These are phyloP conservation scores for Cucurbita argyrosperma DNA, from an alignment of 306 rosid genomes.

Conservation along the genomic window DNA sequence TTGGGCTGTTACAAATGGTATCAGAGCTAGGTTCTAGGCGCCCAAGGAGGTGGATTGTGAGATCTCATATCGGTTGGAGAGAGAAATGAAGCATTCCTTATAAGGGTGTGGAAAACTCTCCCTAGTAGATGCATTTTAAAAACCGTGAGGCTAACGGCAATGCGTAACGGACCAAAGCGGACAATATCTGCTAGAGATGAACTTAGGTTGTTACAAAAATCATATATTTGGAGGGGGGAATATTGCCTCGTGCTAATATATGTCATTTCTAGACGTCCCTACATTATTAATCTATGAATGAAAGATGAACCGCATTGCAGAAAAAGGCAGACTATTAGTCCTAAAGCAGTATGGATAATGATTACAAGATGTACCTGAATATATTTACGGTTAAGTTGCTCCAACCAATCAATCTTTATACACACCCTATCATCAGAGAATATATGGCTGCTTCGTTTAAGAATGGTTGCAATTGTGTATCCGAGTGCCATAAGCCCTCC, in stretches of 20 bases:
- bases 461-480: slow-evolving; percentile 83
- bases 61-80: no score
- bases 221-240: not conserved
- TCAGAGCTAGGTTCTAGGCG: no score
- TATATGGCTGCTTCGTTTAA: slow-evolving; percentile 86
- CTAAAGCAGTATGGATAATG: not conserved
- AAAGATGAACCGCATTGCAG: not conserved
- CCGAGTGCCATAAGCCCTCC: slow-evolving; percentile 99
- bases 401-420: slow-evolving; percentile 85
- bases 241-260: not conserved
- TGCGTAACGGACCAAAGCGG: no score
- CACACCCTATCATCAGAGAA: slow-evolving; percentile 63
- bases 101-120: no score
- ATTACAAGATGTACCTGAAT: slow-evolving; percentile 51
- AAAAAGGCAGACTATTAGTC: not conserved
- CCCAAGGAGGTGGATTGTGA: no score
- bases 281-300: not conserved
- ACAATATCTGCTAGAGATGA: no score
- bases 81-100: no score
- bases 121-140: no score
- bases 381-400: slow-evolving; percentile 84
- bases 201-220: not conserved
- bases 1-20: no score
- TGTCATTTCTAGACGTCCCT: not conserved
- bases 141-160: no score